Conservation (phyloP, 2,329 filamentous ascomycete species). For the Penicillium sp. region DNA sequence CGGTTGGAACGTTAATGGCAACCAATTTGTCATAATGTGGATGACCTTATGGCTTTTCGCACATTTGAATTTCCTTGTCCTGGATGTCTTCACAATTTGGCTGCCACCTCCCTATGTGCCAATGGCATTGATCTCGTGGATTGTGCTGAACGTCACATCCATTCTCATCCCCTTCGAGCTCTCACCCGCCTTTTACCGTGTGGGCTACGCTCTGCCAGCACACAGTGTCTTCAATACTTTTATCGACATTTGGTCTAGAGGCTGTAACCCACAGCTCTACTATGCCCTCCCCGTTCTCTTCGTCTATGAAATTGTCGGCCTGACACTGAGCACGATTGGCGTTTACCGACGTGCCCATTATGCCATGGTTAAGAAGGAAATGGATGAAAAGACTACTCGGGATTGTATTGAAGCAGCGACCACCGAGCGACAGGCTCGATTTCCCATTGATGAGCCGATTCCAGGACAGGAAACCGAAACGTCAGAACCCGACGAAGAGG, state of each 20-base stretch:
- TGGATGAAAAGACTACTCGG: slow-evolving; percentile 16
- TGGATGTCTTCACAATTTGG: slow-evolving; percentile 51
- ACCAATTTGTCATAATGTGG: slow-evolving; percentile 51
- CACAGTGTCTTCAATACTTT: slow-evolving; percentile 48
- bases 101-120: slow-evolving; percentile 47
- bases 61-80: slow-evolving; percentile 49
- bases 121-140: slow-evolving; percentile 51
- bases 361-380: slow-evolving; percentile 21
- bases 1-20: slow-evolving; percentile 44
- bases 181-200: slow-evolving; percentile 46
- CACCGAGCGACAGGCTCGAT: slow-evolving; percentile 1
- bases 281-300: slow-evolving; percentile 51
- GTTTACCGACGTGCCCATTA: slow-evolving; percentile 28
- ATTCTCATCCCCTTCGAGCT: slow-evolving; percentile 51
- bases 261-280: slow-evolving; percentile 46
- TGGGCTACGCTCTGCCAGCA: slow-evolving; percentile 47
- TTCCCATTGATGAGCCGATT: not conserved
- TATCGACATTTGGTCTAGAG: slow-evolving; percentile 50
- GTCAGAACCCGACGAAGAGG: slow-evolving; percentile 4
- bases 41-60: slow-evolving; percentile 50
- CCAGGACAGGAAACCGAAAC: not conserved
- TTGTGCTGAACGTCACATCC: slow-evolving; percentile 49
- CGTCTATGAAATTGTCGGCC: slow-evolving; percentile 39
- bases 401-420: slow-evolving; percentile 16
- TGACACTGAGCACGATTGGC: slow-evolving; percentile 18